A percentile compares a stretch with the other conserved stretches of the same genome.
These are phyloP conservation scores for Astragalus membranaceus DNA, from an alignment of 306 rosid genomes.

Conservation along the genomic window DNA sequence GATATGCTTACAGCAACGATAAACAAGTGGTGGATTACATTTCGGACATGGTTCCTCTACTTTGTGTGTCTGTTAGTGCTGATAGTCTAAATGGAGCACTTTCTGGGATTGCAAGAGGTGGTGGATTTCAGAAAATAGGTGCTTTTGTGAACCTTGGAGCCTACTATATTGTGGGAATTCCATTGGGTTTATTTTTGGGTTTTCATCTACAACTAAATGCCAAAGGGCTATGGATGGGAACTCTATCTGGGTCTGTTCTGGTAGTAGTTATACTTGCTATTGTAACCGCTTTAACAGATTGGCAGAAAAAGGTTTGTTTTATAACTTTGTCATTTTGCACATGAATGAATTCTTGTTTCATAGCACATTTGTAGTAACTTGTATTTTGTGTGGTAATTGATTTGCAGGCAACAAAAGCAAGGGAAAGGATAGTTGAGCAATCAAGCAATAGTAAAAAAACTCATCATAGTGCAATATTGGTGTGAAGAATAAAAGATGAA, in stretches of 20 bases:
- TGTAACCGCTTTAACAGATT: constrained; percentile 32
- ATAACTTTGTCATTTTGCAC: too few relatives aligned
- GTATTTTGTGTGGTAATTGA: background rate
- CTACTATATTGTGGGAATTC: constrained; percentile 41
- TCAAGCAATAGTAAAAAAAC: background rate
- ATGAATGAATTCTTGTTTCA: too few relatives aligned
- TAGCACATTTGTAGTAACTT: too few relatives aligned
- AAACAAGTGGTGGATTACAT: constrained; percentile 39
- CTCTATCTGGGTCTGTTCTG: constrained; percentile 25
- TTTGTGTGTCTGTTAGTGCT: constrained; percentile 35
- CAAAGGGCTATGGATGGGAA: constrained; percentile 44
- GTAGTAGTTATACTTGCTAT: constrained; percentile 25
- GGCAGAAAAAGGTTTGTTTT: constrained; percentile 36
- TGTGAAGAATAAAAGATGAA: background rate
- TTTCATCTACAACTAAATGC: constrained; percentile 26
- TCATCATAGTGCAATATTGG: background rate
- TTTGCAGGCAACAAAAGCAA: constrained; percentile 13
- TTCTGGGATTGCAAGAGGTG: constrained; percentile 42
- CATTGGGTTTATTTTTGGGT: constrained; percentile 26
- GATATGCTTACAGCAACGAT: constrained; percentile 57
- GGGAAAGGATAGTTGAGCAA: constrained; percentile 4
- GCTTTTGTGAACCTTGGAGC: constrained; percentile 46
- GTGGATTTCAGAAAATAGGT: constrained; percentile 41
- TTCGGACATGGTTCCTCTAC: constrained; percentile 44
- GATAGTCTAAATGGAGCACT: constrained; percentile 41